These are phyloP conservation scores for Mycena galopus DNA, from an alignment of 768 basidiomycete genomes.

Conservation along the genomic window DNA sequence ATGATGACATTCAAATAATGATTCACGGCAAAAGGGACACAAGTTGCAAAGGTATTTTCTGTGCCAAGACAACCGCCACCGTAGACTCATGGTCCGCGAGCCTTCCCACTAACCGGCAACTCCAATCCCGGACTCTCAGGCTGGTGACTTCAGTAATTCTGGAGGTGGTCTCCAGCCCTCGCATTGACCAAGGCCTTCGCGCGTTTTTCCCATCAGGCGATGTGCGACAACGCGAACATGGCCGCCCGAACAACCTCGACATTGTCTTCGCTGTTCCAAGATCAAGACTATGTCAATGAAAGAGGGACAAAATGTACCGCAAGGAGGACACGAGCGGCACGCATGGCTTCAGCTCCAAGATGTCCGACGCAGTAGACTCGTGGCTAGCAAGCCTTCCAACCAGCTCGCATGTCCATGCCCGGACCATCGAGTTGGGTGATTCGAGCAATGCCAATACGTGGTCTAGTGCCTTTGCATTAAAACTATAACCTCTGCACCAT, in stretches of 20 bases:
- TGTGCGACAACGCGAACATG: neutral
- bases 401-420: neutral
- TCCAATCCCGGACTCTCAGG: neutral
- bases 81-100: neutral
- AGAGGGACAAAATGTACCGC: no score
- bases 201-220: neutral
- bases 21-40: neutral
- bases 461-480: neutral
- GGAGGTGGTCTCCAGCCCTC: neutral
- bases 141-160: neutral
- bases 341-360: neutral
- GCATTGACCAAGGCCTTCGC: neutral
- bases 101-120: neutral
- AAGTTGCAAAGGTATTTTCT: neutral
- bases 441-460: neutral
- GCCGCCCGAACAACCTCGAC: neutral
- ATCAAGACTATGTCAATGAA: neutral
- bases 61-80: neutral
- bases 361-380: neutral
- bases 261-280: no score
- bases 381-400: neutral
- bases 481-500: neutral
- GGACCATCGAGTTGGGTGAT: neutral
- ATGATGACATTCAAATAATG: no score
- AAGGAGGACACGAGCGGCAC: neutral